A percentile compares a stretch with the other conserved stretches of the same genome.
Evolutionary conservation across 2,329 filamentous ascomycete genomes (phyloP).

Genomic region (Colletotrichum tamarilloi): DNA sequence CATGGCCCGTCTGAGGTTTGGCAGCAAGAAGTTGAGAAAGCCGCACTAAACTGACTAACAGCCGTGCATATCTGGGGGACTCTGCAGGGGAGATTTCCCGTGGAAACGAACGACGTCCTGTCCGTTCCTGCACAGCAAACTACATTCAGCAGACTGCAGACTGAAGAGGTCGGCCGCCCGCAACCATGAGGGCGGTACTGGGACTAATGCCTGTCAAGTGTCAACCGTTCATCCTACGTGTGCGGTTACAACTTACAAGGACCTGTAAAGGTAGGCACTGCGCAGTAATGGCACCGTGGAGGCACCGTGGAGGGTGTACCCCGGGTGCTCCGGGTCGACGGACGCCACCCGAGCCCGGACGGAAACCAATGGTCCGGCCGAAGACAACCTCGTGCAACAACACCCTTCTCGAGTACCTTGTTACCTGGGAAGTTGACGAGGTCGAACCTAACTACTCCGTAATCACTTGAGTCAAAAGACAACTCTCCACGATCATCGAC

Average conservation of each 20-base stretch:
- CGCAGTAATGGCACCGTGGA: conserved; percentile 2
- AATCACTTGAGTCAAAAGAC: no score
- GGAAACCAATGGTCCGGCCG: conserved; percentile 11
- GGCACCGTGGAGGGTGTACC: conserved; percentile 5
- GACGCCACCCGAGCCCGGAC: background rate
- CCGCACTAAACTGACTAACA: background rate
- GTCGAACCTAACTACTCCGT: no score
- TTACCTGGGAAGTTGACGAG: background rate
- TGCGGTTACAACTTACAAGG: conserved; percentile 4
- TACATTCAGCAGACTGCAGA: background rate
- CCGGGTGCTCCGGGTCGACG: background rate
- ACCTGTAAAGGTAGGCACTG: background rate
- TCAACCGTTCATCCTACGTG: conserved; percentile 15
- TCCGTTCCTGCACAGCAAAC: background rate
- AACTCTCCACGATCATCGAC: no score
- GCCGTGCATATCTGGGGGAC: background rate
- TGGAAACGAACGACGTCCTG: background rate
- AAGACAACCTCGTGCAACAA: background rate
- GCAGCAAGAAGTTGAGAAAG: background rate
- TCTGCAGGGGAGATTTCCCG: background rate
- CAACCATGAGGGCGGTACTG: background rate
- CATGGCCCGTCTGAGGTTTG: background rate
- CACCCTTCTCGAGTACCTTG: background rate
- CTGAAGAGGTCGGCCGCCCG: background rate
- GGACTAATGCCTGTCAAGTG: background rate